Base-by-base conservation (phyloP, 2,329 filamentous ascomycete genomes). In the Talaromyces atroroseus region DNA sequence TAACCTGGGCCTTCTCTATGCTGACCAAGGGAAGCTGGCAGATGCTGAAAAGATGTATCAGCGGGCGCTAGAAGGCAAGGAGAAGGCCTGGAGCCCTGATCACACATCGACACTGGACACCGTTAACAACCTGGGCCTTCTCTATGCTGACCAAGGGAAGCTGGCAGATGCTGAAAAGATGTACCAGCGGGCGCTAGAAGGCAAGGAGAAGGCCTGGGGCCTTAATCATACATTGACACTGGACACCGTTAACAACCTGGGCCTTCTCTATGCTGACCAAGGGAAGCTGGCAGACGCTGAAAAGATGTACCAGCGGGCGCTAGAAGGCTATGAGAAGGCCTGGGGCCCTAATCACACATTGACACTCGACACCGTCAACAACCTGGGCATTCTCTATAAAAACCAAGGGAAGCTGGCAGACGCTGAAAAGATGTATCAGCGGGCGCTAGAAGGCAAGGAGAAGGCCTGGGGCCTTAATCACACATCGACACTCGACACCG, bases 331-430 rank as follows among this genome's bases (percentile, higher is more conserved):
- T 11, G 44, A 46, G 44, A 52, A 52, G 14, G 18, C 20, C 12
- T 44, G 34, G 49, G 51, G 51, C 18, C 29, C 51, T 23, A 18
- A 54, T 20, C 24, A 54, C n/a, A 38, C 12, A 55, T 40, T 12
- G 2, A 55, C 52, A 2, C 42, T 55, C 5, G 7, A 49, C 1
- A 49, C 32, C 10, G 12, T 49, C 29, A 49, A 49, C 40, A 55
- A n/a, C n/a, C n/a, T n/a, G n/a, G n/a, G n/a, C n/a, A n/a, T n/a
- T n/a, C n/a, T n/a, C n/a, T n/a, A n/a, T n/a, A n/a, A n/a, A n/a
- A n/a, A n/a, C n/a, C n/a, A n/a, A n/a, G n/a, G n/a, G n/a, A n/a
- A n/a, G n/a, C n/a, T n/a, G n/a, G n/a, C n/a, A n/a, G n/a, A n/a
- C n/a, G n/a, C n/a, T n/a, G n/a, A n/a, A n/a, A n/a, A n/a, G n/a